Conservation (phyloP, 106 monocot species). For the Dendrobium catenatum region DNA sequence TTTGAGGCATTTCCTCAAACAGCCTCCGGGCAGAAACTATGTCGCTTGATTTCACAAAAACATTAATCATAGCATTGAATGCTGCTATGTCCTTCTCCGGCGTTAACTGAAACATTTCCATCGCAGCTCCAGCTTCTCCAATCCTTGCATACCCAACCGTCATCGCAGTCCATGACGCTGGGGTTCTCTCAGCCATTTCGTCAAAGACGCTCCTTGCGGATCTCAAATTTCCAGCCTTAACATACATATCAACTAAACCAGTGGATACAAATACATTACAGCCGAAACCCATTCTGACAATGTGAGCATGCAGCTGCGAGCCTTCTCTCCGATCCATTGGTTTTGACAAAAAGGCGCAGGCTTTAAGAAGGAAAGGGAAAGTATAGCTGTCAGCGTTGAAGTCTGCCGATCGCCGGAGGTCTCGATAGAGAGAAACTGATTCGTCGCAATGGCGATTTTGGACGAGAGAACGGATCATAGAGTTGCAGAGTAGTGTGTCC, state of each 20-base stretch:
- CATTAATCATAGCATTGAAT: slow-evolving; percentile 46
- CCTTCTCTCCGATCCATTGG: slow-evolving; percentile 12
- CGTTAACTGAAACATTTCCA: slow-evolving; percentile 30
- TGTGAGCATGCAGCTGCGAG: slow-evolving; percentile 25
- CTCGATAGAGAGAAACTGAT: slow-evolving; percentile 21
- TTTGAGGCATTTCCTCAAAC: slow-evolving; percentile 32
- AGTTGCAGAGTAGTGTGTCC: slow-evolving; percentile 29
- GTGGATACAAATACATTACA: slow-evolving; percentile 18
- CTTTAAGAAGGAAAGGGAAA: slow-evolving; percentile 41
- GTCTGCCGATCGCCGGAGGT: slow-evolving; percentile 7
- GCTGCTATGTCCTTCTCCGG: slow-evolving; percentile 40
- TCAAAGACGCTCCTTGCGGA: slow-evolving; percentile 27
- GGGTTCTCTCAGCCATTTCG: slow-evolving; percentile 24
- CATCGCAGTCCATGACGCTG: slow-evolving; percentile 31
- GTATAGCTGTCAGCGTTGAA: slow-evolving; percentile 32
- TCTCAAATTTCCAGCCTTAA: slow-evolving; percentile 8
- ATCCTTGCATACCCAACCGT: slow-evolving; percentile 22
- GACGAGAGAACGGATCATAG: slow-evolving; percentile 25
- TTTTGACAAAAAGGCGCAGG: slow-evolving; percentile 7
- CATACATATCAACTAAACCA: slow-evolving; percentile 31
- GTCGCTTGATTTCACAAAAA: slow-evolving; percentile 29
- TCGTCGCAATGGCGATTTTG: slow-evolving; percentile 10
- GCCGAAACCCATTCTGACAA: slow-evolving; percentile 26
- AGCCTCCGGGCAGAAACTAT: slow-evolving; percentile 26
- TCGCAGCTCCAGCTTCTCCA: slow-evolving; percentile 13